phyloP scores from a whole-genome alignment of 2,329 filamentous ascomycete species.

The Fusarium staphyleae region DNA sequence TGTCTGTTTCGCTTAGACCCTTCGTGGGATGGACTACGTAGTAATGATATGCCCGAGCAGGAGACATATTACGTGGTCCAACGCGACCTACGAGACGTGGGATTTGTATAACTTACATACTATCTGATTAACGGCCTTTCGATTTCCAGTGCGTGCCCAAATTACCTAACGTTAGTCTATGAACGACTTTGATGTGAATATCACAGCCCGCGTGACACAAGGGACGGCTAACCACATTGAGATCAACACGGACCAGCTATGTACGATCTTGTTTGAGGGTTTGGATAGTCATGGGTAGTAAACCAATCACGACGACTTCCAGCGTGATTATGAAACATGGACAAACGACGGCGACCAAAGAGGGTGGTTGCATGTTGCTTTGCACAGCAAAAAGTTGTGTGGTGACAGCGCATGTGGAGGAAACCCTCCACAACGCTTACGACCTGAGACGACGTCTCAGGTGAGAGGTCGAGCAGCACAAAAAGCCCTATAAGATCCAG shows the following conservation, averaged over 20 bases:
- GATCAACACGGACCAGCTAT: slow-evolving; percentile 21
- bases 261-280: slow-evolving; percentile 30
- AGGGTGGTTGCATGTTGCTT: slow-evolving; percentile 25
- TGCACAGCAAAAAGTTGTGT: slow-evolving; percentile 16
- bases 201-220: no score
- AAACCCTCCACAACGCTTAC: slow-evolving; percentile 31
- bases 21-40: neutral
- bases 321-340: slow-evolving; percentile 30
- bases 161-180: no score
- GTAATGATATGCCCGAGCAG: no score
- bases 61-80: no score
- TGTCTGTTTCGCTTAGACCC: neutral
- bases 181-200: no score
- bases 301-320: slow-evolving; percentile 22
- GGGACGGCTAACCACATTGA: slow-evolving; percentile 25
- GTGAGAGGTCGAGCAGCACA: slow-evolving; percentile 40
- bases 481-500: slow-evolving; percentile 3
- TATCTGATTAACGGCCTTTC: no score
- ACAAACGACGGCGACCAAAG: slow-evolving; percentile 35
- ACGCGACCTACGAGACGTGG: neutral
- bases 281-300: neutral
- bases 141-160: no score
- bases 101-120: no score
- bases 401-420: slow-evolving; percentile 36
- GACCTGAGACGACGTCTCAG: slow-evolving; percentile 50